Evolutionary conservation across 1,139 yeast species (phyloP).

Genomic region (Diutina mesorugosa): DNA sequence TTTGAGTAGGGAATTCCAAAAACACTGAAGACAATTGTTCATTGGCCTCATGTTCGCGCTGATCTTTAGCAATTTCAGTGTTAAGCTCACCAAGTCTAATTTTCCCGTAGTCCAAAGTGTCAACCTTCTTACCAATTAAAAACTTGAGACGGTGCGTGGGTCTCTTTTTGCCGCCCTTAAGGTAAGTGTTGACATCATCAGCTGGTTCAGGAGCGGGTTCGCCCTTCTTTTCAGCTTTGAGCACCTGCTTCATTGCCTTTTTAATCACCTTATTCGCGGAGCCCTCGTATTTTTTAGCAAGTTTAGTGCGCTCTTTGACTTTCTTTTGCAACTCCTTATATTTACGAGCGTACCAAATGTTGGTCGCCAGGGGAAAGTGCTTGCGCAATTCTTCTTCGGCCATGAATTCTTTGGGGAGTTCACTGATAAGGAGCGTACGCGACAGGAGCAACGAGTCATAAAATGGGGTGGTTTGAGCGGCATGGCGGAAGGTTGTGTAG

Average conservation of each 20-base stretch:
- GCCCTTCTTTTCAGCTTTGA: slow-evolving; percentile 45
- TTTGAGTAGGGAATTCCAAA: slow-evolving; percentile 59
- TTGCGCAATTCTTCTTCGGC: slow-evolving; percentile 40
- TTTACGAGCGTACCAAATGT: slow-evolving; percentile 54
- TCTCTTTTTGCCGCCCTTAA: slow-evolving; percentile 50
- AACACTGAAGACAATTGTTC: slow-evolving; percentile 36
- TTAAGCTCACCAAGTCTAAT: slow-evolving; percentile 44
- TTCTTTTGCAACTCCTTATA: slow-evolving; percentile 37
- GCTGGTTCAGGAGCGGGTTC: slow-evolving; percentile 40
- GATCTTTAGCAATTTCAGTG: slow-evolving; percentile 39
- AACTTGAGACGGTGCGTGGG: slow-evolving; percentile 51
- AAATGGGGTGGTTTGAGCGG: slow-evolving; percentile 55
- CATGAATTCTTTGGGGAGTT: slow-evolving; percentile 35
- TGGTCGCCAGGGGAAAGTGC: slow-evolving; percentile 47
- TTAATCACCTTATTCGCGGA: slow-evolving; percentile 41
- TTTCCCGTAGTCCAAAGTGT: slow-evolving; percentile 45
- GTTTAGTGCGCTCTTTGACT: slow-evolving; percentile 41
- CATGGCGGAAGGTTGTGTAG: slow-evolving; percentile 55
- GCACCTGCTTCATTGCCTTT: slow-evolving; percentile 43
- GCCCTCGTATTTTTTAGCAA: slow-evolving; percentile 45
- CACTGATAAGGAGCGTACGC: slow-evolving; percentile 55
- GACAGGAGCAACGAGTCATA: slow-evolving; percentile 56
- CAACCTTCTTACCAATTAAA: slow-evolving; percentile 35
- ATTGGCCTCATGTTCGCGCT: slow-evolving; percentile 26
- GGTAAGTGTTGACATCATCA: slow-evolving; percentile 40